phyloP scores from a whole-genome alignment of 208 protist genomes.

The Endotrypanum monterogeii region DNA sequence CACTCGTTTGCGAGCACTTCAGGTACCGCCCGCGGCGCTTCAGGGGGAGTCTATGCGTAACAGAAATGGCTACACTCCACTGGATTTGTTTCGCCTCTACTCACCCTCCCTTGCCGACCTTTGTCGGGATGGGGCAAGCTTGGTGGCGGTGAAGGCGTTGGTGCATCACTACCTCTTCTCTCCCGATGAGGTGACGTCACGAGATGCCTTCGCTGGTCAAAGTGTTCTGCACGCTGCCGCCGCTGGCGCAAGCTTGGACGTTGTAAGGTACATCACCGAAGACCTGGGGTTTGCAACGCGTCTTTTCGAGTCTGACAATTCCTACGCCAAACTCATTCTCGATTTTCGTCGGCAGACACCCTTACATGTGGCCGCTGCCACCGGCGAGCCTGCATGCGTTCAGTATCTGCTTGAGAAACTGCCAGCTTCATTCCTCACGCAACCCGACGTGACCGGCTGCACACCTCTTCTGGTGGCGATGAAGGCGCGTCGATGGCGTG shows the following conservation, averaged over 20 bases:
- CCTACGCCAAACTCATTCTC: slow-evolving; percentile 25
- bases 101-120: slow-evolving; percentile 67
- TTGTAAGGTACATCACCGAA: slow-evolving; percentile 58
- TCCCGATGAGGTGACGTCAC: slow-evolving; percentile 26
- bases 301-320: slow-evolving; percentile 2
- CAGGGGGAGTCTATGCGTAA: slow-evolving; percentile 37
- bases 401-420: slow-evolving; percentile 46
- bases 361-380: slow-evolving; percentile 66
- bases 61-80: slow-evolving; percentile 49
- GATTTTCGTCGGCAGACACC: slow-evolving; percentile 68
- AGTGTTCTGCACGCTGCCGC: slow-evolving; percentile 59
- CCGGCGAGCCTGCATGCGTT: slow-evolving; percentile 45
- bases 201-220: slow-evolving; percentile 38
- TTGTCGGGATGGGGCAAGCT: slow-evolving; percentile 52
- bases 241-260: slow-evolving; percentile 36
- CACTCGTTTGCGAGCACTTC: slow-evolving; percentile 39
- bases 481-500: slow-evolving; percentile 32
- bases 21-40: slow-evolving; percentile 19
- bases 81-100: slow-evolving; percentile 56
- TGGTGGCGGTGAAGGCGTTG: slow-evolving; percentile 49
- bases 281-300: slow-evolving; percentile 36
- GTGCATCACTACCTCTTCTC: slow-evolving; percentile 76
- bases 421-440: slow-evolving; percentile 31
- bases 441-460: slow-evolving; percentile 59
- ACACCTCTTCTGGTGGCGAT: slow-evolving; percentile 74